Evolutionary conservation across 441 rosid genomes (phyloP).

Genomic region (Macaranga tanarius): DNA sequence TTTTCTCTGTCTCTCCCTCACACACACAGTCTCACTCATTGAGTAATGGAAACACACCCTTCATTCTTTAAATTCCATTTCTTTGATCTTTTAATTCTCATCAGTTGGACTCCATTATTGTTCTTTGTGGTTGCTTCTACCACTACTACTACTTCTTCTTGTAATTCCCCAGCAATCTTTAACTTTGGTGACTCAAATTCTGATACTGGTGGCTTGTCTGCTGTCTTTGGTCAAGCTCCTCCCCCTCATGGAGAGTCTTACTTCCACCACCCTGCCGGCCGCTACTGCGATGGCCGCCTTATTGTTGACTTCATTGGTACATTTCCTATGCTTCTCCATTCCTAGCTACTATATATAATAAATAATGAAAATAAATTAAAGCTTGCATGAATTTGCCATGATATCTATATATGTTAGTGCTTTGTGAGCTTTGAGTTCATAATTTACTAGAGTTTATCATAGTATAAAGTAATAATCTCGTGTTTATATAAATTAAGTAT

Average conservation of each 20-base stretch:
- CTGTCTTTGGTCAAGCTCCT: conserved; percentile 37
- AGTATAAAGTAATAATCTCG: too few relatives aligned
- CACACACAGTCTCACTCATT: too few relatives aligned
- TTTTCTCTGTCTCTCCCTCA: too few relatives aligned
- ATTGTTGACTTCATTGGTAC: conserved; percentile 44
- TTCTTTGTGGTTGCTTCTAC: conserved; percentile 11
- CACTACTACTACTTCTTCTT: not conserved
- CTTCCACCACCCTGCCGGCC: conserved; percentile 43
- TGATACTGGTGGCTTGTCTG: conserved; percentile 44
- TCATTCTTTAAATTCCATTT: not conserved
- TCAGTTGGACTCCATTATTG: conserved; percentile 2
- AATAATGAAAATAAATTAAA: too few relatives aligned
- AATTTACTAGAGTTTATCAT: too few relatives aligned
- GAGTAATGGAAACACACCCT: too few relatives aligned
- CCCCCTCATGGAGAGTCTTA: conserved; percentile 38
- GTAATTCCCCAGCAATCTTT: conserved; percentile 42
- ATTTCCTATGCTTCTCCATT: too few relatives aligned
- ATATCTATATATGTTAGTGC: too few relatives aligned
- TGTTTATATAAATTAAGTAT: too few relatives aligned
- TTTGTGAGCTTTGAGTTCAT: too few relatives aligned
- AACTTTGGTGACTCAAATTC: conserved; percentile 51
- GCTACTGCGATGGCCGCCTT: conserved; percentile 43
- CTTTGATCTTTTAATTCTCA: not conserved
- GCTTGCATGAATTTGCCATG: too few relatives aligned
- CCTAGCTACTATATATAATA: too few relatives aligned